Evolutionary conservation across 768 basidiomycete species (phyloP).

Genomic region (Pleurotus pulmonarius): DNA sequence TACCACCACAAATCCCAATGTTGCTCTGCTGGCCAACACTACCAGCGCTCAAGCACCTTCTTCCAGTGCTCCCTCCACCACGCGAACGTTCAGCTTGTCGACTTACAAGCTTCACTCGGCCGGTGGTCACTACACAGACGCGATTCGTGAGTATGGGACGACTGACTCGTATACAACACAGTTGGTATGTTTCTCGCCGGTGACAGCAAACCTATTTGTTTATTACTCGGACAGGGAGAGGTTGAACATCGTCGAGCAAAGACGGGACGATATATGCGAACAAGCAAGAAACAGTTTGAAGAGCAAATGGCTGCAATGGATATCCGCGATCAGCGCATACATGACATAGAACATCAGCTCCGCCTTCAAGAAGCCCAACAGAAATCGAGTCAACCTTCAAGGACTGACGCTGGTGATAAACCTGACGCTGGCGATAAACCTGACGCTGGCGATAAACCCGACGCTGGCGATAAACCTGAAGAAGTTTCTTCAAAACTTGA

Average conservation of each 20-base stretch:
- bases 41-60: too few relatives aligned
- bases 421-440: not conserved
- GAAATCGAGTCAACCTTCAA: not conserved
- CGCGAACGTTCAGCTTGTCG: not conserved
- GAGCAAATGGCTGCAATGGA: slow-evolving; percentile 12
- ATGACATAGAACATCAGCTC: not conserved
- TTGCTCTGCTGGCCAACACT: not conserved
- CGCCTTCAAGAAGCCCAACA: not conserved
- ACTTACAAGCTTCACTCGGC: slow-evolving; percentile 9
- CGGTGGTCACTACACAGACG: slow-evolving; percentile 4
- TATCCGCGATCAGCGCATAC: slow-evolving; percentile 7
- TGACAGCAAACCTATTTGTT: not conserved
- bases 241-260: slow-evolving; percentile 14
- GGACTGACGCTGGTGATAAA: not conserved
- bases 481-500: not conserved
- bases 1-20: not conserved
- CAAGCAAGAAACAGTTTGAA: slow-evolving; percentile 5
- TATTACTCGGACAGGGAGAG: slow-evolving; percentile 7
- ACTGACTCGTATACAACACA: slow-evolving; percentile 6
- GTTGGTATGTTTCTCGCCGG: not conserved
- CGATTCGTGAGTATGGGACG: slow-evolving; percentile 3
- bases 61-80: too few relatives aligned
- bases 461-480: not conserved
- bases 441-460: not conserved
- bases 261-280: slow-evolving; percentile 9